Base-by-base conservation (phyloP, 208 protist species). In the Tritrichomonas musculus region DNA sequence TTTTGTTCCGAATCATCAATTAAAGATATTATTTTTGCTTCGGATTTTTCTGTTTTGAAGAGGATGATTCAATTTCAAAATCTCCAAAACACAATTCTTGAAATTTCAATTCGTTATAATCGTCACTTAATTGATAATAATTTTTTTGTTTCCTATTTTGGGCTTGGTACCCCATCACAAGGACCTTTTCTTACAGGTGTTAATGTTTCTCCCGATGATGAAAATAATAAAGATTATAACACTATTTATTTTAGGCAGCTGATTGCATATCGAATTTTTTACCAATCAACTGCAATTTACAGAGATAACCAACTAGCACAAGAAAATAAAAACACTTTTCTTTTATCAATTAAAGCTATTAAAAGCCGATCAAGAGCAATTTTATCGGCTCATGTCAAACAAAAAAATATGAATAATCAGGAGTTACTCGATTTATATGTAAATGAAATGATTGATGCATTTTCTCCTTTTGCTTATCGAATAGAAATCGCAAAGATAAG, bases 81-180 rank as follows among this genome's bases (percentile, higher is more conserved):
- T 20, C n/a, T 88, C 14, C 77, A 88, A 36, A 88, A 88, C n/a
- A 88, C n/a, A 27, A 88, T 88, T 60, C 30, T 88, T 8, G 77
- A 88, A 49, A 13, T 57, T n/a, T 13, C 77, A 20, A 14, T 88
- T 60, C 25, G 47, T 33, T 88, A 39, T 50, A 88, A 88, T 47
- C 8, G 0, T 4, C 41, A 44, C 17, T 41, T 88, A 22, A 0
- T 88, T 17, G 41, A 57, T 33, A 49, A 20, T 0, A 53, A 49
- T 27, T 47, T 53, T 53, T 8, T 88, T 57, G 77, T 88, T n/a
- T 47, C 9, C 0, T 47, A 88, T 88, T 88, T 88, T 47, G 47
- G 57, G 17, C 17, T 88, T 8, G 20, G 5, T 2, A n/a, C n/a
- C n/a, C 14, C 33, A 36, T 4, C 5, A 39, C 57, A 3, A 1